A percentile compares a stretch with the other conserved stretches of the same genome.
Evolutionary conservation across 257 asterid genomes (phyloP).

Genomic region (Solanum piurae): DNA sequence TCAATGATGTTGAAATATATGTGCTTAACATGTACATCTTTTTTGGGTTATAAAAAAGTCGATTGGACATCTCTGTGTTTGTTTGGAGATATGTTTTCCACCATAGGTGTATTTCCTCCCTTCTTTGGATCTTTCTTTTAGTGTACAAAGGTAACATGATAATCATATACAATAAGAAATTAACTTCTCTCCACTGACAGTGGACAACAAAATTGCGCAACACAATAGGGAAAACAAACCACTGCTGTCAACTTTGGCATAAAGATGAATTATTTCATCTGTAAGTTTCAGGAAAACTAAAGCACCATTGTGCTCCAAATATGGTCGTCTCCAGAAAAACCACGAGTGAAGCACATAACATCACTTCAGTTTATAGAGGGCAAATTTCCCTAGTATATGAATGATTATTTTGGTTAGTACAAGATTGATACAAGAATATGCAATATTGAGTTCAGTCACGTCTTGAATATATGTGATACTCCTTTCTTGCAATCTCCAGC

Average conservation of each 20-base stretch:
- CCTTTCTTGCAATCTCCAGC: conserved; percentile 79
- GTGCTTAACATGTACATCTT: not conserved
- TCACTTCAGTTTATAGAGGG: not conserved
- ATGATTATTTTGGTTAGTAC: not conserved
- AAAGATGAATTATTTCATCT: not conserved
- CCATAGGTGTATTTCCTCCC: not conserved
- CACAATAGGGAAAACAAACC: not conserved
- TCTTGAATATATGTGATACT: conserved; percentile 69
- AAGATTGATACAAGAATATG: not conserved
- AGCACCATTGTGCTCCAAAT: not conserved
- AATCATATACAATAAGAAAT: too few relatives aligned
- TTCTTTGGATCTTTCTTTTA: too few relatives aligned
- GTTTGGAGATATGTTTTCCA: not conserved
- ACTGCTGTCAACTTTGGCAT: not conserved
- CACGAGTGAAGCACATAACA: too few relatives aligned
- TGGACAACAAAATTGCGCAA: too few relatives aligned
- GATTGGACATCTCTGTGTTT: not conserved
- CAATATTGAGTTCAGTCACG: conserved; percentile 18
- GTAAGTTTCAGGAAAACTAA: not conserved
- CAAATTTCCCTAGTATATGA: not conserved
- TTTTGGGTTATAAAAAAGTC: not conserved
- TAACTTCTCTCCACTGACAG: too few relatives aligned
- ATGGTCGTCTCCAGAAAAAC: not conserved
- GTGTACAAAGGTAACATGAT: not conserved
- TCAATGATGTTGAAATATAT: not conserved